phyloP scores from a whole-genome alignment of 1,284 basidiomycete genomes.

The Pseudomicrostroma phylloplanum region DNA sequence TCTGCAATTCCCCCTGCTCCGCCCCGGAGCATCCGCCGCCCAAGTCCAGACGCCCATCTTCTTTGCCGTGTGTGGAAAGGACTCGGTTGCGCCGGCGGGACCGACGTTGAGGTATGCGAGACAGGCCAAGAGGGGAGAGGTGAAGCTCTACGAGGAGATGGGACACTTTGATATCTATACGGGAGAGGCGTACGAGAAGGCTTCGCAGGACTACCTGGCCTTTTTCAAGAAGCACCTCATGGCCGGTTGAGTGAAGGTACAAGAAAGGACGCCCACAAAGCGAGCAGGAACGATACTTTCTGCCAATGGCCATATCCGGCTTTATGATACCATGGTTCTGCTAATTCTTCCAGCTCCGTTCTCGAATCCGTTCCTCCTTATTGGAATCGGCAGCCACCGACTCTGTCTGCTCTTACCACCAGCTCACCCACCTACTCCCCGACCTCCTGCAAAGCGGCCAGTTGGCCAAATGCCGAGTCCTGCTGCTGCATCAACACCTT shows the following conservation, averaged over 20 bases:
- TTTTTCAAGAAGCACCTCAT: conserved; percentile 22
- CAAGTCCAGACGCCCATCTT: conserved; percentile 32
- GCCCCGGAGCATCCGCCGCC: conserved; percentile 29
- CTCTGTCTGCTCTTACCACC: too few relatives aligned
- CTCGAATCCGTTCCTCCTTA: too few relatives aligned
- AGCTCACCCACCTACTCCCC: too few relatives aligned
- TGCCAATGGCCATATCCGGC: too few relatives aligned
- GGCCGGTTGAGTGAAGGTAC: conserved; percentile 6
- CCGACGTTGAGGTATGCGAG: conserved; percentile 29
- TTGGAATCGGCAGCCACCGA: too few relatives aligned
- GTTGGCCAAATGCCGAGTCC: too few relatives aligned
- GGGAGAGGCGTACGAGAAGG: conserved; percentile 29
- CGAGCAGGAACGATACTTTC: too few relatives aligned
- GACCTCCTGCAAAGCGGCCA: too few relatives aligned
- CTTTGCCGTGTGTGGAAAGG: conserved; percentile 40
- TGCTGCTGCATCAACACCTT: too few relatives aligned
- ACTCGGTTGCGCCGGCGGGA: conserved; percentile 29
- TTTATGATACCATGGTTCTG: too few relatives aligned
- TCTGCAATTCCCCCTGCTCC: conserved; percentile 26
- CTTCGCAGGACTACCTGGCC: conserved; percentile 23
- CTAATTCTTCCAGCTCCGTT: too few relatives aligned
- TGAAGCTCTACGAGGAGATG: conserved; percentile 26
- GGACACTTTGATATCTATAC: conserved; percentile 41
- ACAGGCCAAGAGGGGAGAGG: conserved; percentile 24
- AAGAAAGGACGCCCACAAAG: too few relatives aligned